Base-by-base conservation (phyloP, 2,329 filamentous ascomycete genomes). In the Microthyrium microscopicum region DNA sequence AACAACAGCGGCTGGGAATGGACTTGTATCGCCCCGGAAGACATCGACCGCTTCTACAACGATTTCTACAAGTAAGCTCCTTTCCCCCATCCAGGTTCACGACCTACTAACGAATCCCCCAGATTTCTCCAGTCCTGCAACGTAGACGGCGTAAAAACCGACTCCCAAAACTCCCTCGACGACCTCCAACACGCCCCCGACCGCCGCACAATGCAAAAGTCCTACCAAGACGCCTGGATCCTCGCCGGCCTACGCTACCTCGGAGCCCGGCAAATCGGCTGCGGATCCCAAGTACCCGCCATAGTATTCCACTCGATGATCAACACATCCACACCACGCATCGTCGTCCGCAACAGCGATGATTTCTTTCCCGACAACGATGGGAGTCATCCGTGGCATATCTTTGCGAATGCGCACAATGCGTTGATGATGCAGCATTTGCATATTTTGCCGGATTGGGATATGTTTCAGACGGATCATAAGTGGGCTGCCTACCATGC, bases 331-430 rank as follows among this genome's bases (percentile, higher is more conserved):
- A 73, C 73, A 31, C 80, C 81, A 0, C 62, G 71, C 0, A 64
- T 91, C 17, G 61, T 85, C 0, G 68, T 84, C 13, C 77, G 89
- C 29, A 95, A 91, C 55, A 91, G 81, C 1, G 85, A 76, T 40
- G 80, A 95, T 55, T 98, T 85, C 62, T 94, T 91, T 53, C 89
- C 89, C 0, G 71, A 84, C 28, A 68, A 84, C 4, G 70, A 76
- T 0, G 68, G 72, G 1, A 83, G 78, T 5, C 89, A 98, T 40
- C 71, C 85, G 0, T 98, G 89, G 87, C 89, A 98, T 52, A 68
- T 95, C 22, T 98, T 91, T 63, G 73, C 77, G 41, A 98, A 95
- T 49, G 87, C 87, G 0, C 80, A 94, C 54, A 94, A 92, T 50
- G 66, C 72, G 20, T 62, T 95, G 1, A 61, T 95, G 11, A 85